phyloP scores from a whole-genome alignment of 202 grass and related monocot species.

The Sporobolus alterniflorus region DNA sequence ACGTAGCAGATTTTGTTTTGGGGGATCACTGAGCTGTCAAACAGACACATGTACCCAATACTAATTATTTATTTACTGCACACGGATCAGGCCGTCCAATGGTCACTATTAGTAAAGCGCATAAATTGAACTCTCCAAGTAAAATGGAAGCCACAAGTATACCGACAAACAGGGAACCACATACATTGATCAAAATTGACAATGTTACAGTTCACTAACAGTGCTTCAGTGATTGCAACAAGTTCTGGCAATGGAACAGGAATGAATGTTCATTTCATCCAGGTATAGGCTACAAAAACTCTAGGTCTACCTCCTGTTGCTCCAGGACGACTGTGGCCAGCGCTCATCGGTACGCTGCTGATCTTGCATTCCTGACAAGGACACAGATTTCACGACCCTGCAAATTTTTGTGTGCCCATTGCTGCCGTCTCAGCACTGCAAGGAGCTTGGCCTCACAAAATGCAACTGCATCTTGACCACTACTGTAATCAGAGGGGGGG shows the following conservation, averaged over 20 bases:
- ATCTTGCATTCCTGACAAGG: constrained; percentile 71
- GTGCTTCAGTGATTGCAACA: background rate
- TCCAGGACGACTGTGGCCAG: constrained; percentile 70
- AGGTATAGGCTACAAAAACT: constrained; percentile 52
- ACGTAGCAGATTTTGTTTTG: too few relatives aligned
- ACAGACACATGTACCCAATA: too few relatives aligned
- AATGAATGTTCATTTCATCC: background rate
- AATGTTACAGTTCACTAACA: background rate
- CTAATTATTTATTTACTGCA: too few relatives aligned
- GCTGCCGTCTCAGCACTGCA: constrained; percentile 55
- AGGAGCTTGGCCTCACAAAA: constrained; percentile 75
- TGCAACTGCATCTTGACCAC: constrained; percentile 56
- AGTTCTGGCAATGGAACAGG: background rate
- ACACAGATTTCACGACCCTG: constrained; percentile 53
- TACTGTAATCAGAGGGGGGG: constrained; percentile 49
- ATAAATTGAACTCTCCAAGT: too few relatives aligned
- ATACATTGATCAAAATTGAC: background rate
- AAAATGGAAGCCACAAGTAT: too few relatives aligned
- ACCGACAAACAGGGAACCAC: too few relatives aligned
- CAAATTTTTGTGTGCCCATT: constrained; percentile 47
- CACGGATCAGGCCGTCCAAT: too few relatives aligned
- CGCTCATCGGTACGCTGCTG: constrained; percentile 57
- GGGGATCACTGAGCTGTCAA: too few relatives aligned
- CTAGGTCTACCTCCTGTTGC: constrained; percentile 59
- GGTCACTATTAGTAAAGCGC: too few relatives aligned